Conservation (phyloP, 768 basidiomycete species). For the Suillus ampliporus region DNA sequence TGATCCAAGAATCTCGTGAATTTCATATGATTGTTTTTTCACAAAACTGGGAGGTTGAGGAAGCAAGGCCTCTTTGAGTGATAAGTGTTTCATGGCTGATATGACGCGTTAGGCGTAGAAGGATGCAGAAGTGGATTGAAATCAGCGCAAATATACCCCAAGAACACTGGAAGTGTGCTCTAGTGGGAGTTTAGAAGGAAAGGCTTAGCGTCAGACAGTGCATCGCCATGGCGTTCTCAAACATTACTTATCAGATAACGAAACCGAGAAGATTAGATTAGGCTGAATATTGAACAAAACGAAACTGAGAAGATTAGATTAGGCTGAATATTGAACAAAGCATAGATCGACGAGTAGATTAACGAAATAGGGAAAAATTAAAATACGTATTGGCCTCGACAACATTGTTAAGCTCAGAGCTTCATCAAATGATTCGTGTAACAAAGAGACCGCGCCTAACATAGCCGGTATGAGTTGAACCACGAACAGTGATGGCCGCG, state of each 20-base stretch:
- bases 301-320: too few relatives aligned
- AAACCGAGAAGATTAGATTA: background rate
- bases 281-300: too few relatives aligned
- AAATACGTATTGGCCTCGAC: background rate
- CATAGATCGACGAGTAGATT: background rate
- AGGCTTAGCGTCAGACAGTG: background rate
- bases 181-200: background rate
- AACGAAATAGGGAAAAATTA: too few relatives aligned
- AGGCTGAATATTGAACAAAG: background rate
- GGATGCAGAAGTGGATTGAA: background rate
- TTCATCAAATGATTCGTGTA: background rate
- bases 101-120: background rate
- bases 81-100: constrained; percentile 38
- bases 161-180: background rate
- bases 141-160: background rate
- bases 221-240: background rate
- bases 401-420: background rate
- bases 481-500: background rate
- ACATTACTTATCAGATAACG: background rate
- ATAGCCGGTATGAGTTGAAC: too few relatives aligned
- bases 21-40: constrained; percentile 85
- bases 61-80: constrained; percentile 63
- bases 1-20: constrained; percentile 74
- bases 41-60: constrained; percentile 84
- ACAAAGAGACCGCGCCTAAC: background rate